These are phyloP conservation scores for Leccinum truebloodii DNA, from an alignment of 768 basidiomycete species.

Conservation along the genomic window DNA sequence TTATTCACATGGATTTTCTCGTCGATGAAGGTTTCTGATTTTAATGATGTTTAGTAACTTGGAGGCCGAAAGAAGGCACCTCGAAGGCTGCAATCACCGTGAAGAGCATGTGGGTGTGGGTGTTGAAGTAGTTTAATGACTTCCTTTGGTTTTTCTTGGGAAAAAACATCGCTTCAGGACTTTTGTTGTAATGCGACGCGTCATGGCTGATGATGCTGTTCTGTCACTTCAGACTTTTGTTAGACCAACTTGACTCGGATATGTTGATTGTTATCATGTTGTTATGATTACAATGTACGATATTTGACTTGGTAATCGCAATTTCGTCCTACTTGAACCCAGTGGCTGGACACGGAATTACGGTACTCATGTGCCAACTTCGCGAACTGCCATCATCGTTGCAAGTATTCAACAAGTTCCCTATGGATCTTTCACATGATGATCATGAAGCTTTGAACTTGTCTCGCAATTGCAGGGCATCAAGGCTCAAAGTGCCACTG, in stretches of 20 bases:
- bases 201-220: background rate
- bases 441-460: background rate
- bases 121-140: slow-evolving; percentile 13
- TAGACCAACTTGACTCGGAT: background rate
- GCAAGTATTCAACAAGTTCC: background rate
- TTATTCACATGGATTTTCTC: background rate
- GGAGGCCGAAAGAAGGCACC: slow-evolving; percentile 17
- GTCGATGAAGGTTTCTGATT: background rate
- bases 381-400: background rate
- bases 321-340: background rate
- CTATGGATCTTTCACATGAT: background rate
- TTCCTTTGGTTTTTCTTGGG: background rate
- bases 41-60: slow-evolving; percentile 9
- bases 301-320: background rate
- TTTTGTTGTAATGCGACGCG: background rate
- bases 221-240: background rate
- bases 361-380: background rate
- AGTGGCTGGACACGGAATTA: background rate
- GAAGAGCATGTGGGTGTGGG: background rate
- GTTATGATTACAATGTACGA: background rate
- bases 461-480: no score
- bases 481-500: no score
- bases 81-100: slow-evolving; percentile 11
- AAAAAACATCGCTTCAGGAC: background rate
- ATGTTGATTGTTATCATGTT: background rate